These are phyloP conservation scores for Fomitopsis pinicola DNA, from an alignment of 1,284 basidiomycete genomes.

Conservation along the genomic window DNA sequence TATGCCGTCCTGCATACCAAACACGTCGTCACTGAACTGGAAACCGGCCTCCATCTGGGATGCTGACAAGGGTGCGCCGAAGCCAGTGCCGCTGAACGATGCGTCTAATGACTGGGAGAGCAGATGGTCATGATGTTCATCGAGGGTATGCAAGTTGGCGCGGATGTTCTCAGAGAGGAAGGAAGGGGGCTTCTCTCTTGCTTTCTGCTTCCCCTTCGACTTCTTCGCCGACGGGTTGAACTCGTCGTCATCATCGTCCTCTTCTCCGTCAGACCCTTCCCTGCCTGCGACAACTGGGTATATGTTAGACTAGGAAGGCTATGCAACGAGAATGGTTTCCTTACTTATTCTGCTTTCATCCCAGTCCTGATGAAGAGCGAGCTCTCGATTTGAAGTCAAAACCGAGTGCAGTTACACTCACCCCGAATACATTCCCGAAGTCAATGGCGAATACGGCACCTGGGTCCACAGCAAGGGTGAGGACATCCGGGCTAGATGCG, in stretches of 20 bases:
- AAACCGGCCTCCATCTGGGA: conserved; percentile 52
- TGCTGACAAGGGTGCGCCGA: conserved; percentile 43
- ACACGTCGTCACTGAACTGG: conserved; percentile 48
- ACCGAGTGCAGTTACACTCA: conserved; percentile 32
- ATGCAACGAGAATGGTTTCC: background rate
- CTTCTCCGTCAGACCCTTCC: conserved; percentile 15
- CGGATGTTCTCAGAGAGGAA: conserved; percentile 40
- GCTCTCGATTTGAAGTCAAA: background rate
- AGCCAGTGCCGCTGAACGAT: conserved; percentile 42
- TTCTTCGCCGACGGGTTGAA: conserved; percentile 40
- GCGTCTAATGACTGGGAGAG: conserved; percentile 61
- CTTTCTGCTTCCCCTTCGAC: conserved; percentile 29
- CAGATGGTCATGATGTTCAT: conserved; percentile 65
- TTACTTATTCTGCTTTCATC: background rate
- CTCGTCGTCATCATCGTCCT: conserved; percentile 42
- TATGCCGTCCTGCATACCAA: conserved; percentile 47
- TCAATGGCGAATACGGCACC: conserved; percentile 50
- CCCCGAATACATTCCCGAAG: conserved; percentile 63
- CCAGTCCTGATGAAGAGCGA: background rate
- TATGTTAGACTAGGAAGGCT: no score
- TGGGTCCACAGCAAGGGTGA: conserved; percentile 59
- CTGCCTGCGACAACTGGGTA: background rate
- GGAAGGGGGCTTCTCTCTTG: conserved; percentile 19
- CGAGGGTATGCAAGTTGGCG: conserved; percentile 55
- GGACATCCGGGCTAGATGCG: conserved; percentile 34